Evolutionary conservation across 2,329 filamentous ascomycete genomes (phyloP).

Genomic region (Lachnellula arida): DNA sequence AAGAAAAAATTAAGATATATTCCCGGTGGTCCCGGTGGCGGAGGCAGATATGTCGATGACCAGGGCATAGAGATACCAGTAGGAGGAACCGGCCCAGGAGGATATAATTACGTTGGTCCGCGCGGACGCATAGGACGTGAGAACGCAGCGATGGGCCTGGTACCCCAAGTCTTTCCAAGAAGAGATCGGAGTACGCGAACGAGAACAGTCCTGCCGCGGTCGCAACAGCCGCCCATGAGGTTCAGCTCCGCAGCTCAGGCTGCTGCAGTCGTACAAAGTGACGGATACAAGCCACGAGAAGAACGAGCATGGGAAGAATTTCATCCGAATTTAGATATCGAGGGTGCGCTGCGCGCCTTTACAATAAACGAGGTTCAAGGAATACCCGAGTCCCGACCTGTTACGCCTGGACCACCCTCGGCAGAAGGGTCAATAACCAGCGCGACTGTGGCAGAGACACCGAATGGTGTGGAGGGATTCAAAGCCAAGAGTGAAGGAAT

Average conservation of each 20-base stretch:
- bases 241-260: conserved; percentile 58
- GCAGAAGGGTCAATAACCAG: conserved; percentile 39
- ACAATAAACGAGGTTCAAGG: conserved; percentile 83
- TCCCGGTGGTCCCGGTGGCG: conserved; percentile 80
- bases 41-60: conserved; percentile 76
- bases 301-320: conserved; percentile 98
- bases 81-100: conserved; percentile 42
- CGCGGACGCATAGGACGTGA: conserved; percentile 50
- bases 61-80: conserved; percentile 58
- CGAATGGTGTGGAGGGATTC: conserved; percentile 20
- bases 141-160: conserved; percentile 42
- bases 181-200: conserved; percentile 53
- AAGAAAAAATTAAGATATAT: conserved; percentile 71
- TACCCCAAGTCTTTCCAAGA: conserved; percentile 41
- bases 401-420: conserved; percentile 36
- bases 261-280: conserved; percentile 82
- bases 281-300: conserved; percentile 95
- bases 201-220: conserved; percentile 46
- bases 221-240: conserved; percentile 44
- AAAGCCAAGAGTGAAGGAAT: conserved; percentile 25
- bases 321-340: conserved; percentile 90
- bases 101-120: conserved; percentile 46
- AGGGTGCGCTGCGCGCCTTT: conserved; percentile 72
- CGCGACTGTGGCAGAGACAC: conserved; percentile 22
- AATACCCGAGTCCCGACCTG: conserved; percentile 44